phyloP scores from a whole-genome alignment of 202 grass and related monocot genomes.

The Saccharum hybrid region DNA sequence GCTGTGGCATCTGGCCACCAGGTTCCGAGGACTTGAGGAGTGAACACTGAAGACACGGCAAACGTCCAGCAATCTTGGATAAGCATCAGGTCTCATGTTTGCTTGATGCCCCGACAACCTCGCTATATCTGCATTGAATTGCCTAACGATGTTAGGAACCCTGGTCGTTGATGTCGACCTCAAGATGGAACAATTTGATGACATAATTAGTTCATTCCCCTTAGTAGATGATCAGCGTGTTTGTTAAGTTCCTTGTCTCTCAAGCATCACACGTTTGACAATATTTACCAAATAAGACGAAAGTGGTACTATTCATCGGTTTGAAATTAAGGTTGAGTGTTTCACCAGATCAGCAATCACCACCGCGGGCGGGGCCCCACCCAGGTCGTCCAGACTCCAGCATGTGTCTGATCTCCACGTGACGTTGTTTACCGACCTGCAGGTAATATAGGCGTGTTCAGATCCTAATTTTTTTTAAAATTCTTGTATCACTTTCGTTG shows the following conservation, averaged over 20 bases:
- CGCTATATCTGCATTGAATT: neutral
- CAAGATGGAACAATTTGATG: conserved; percentile 29
- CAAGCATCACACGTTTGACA: conserved; percentile 17
- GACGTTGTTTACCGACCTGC: too few relatives aligned
- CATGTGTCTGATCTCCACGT: too few relatives aligned
- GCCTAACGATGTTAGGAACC: conserved; percentile 17
- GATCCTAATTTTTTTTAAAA: too few relatives aligned
- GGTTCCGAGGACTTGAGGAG: neutral
- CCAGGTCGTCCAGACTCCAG: too few relatives aligned
- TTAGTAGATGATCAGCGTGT: neutral
- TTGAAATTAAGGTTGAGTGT: too few relatives aligned
- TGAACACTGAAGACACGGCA: conserved; percentile 1
- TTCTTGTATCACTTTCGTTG: too few relatives aligned
- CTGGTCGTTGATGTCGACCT: conserved; percentile 16
- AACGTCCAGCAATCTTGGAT: neutral
- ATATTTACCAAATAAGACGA: too few relatives aligned
- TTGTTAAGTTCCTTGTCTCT: conserved; percentile 21
- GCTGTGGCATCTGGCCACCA: neutral
- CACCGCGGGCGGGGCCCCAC: too few relatives aligned
- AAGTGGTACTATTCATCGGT: too few relatives aligned
- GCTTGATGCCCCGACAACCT: neutral
- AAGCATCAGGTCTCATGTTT: conserved; percentile 7
- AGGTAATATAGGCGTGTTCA: too few relatives aligned
- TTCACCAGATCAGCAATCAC: too few relatives aligned
- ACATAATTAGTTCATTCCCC: conserved; percentile 6